These are phyloP conservation scores for Ostreobium quekettii DNA, from an alignment of 139 green algal genomes.

Conservation along the genomic window DNA sequence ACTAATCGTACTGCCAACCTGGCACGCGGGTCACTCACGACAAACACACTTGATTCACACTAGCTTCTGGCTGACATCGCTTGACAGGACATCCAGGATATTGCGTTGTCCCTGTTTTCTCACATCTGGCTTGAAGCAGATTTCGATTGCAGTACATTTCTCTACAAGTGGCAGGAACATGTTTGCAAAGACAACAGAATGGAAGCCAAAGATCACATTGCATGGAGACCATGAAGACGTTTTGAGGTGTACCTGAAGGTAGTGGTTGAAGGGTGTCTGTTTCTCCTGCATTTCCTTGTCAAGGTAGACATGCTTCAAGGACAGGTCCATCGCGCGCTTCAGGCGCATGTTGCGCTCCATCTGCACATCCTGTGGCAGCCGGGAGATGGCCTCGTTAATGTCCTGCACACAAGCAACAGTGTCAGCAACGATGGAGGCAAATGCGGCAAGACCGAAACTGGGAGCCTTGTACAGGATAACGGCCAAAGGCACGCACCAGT, in stretches of 20 bases:
- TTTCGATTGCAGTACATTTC: not conserved
- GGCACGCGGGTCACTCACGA: too few species aligned
- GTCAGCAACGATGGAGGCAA: too few species aligned
- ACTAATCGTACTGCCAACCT: too few species aligned
- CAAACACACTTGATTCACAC: too few species aligned
- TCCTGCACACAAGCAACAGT: slow-evolving; percentile 48
- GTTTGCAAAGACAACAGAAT: not conserved
- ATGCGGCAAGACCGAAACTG: too few species aligned
- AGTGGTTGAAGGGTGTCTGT: slow-evolving; percentile 87
- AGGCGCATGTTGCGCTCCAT: slow-evolving; percentile 82
- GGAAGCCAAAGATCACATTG: not conserved
- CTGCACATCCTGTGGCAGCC: slow-evolving; percentile 81
- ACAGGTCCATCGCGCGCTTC: slow-evolving; percentile 86
- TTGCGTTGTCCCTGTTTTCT: too few species aligned
- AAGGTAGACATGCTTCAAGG: slow-evolving; percentile 83
- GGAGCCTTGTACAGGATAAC: too few species aligned
- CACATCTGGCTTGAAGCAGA: not conserved
- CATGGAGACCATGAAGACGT: not conserved
- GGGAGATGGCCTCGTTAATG: slow-evolving; percentile 82
- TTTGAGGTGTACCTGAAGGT: slow-evolving; percentile 54
- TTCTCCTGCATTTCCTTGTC: slow-evolving; percentile 70
- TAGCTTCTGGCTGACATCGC: not conserved
- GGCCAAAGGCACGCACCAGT: too few species aligned
- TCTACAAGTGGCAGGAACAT: not conserved
- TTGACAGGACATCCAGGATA: not conserved